Evolutionary conservation across 2,329 filamentous ascomycete genomes (phyloP).

Genomic region (Cercospora berteroae): DNA sequence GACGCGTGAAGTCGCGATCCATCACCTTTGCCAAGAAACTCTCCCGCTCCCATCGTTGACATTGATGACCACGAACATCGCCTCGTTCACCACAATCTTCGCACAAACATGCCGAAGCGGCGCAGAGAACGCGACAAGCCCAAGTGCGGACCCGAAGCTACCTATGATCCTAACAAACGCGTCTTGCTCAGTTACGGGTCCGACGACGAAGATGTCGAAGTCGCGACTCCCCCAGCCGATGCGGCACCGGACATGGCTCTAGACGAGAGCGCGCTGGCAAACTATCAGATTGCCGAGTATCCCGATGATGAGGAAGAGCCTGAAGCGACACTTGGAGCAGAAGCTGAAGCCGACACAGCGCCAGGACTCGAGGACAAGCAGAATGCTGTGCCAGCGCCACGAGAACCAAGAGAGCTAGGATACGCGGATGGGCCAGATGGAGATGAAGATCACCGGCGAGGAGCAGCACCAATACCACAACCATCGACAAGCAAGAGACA

Average conservation of each 20-base stretch:
- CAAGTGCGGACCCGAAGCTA: conserved; percentile 31
- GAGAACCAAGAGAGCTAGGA: neutral
- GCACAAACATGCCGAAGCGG: conserved; percentile 27
- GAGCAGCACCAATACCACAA: neutral
- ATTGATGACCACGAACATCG: conserved; percentile 10
- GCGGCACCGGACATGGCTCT: neutral
- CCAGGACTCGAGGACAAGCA: neutral
- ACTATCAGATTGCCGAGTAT: conserved; percentile 23
- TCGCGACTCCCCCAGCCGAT: neutral
- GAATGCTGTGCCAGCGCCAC: neutral
- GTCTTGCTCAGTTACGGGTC: conserved; percentile 37
- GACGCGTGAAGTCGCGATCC: neutral
- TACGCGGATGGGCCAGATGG: neutral
- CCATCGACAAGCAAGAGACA: neutral
- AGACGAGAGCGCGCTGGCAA: conserved; percentile 14
- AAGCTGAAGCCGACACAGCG: neutral
- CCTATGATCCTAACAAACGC: conserved; percentile 37
- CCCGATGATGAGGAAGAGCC: conserved; percentile 16
- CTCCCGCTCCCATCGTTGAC: conserved; percentile 1
- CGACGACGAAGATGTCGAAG: conserved; percentile 28
- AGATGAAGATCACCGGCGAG: neutral
- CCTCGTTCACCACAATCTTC: neutral
- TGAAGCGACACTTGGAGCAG: conserved; percentile 8
- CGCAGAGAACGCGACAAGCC: conserved; percentile 36
- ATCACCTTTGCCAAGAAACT: conserved; percentile 9